phyloP scores from a whole-genome alignment of 2,329 filamentous ascomycete genomes.

The Curvularia spicifera region DNA sequence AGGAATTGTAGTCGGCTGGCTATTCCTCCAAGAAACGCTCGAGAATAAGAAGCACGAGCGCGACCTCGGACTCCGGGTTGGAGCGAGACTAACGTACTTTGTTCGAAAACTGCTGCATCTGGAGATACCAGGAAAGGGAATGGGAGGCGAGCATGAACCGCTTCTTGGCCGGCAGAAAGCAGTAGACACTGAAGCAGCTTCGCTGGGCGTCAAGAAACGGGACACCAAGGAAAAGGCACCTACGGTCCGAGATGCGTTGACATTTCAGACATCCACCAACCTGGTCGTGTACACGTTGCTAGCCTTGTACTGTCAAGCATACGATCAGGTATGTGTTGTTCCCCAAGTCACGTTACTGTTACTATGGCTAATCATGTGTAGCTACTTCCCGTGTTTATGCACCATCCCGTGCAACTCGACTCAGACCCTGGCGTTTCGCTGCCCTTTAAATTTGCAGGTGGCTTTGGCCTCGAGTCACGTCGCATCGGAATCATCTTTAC shows the following conservation, averaged over 20 bases:
- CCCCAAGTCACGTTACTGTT: neutral
- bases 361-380: conserved; percentile 27
- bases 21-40: conserved; percentile 89
- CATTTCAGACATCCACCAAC: conserved; percentile 74
- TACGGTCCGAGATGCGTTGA: conserved; percentile 70
- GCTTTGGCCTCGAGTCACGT: conserved; percentile 75
- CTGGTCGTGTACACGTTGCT: conserved; percentile 80
- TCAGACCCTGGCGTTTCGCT: conserved; percentile 65
- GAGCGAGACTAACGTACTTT: conserved; percentile 63
- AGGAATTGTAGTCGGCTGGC: conserved; percentile 72
- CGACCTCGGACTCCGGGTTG: conserved; percentile 79
- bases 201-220: conserved; percentile 1
- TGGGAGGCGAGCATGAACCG: conserved; percentile 36
- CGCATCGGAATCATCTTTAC: conserved; percentile 87
- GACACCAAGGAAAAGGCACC: conserved; percentile 31
- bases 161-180: conserved; percentile 36
- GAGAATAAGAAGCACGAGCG: conserved; percentile 69
- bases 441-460: conserved; percentile 82
- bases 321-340: conserved; percentile 66
- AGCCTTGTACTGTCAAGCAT: conserved; percentile 81
- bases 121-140: conserved; percentile 13
- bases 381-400: conserved; percentile 85
- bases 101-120: conserved; percentile 31
- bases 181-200: conserved; percentile 23
- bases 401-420: conserved; percentile 66